A percentile compares a stretch with the other conserved stretches of the same genome.
These are phyloP conservation scores for Epichloe bromicola DNA, from an alignment of 2,329 filamentous ascomycete species.

Conservation along the genomic window DNA sequence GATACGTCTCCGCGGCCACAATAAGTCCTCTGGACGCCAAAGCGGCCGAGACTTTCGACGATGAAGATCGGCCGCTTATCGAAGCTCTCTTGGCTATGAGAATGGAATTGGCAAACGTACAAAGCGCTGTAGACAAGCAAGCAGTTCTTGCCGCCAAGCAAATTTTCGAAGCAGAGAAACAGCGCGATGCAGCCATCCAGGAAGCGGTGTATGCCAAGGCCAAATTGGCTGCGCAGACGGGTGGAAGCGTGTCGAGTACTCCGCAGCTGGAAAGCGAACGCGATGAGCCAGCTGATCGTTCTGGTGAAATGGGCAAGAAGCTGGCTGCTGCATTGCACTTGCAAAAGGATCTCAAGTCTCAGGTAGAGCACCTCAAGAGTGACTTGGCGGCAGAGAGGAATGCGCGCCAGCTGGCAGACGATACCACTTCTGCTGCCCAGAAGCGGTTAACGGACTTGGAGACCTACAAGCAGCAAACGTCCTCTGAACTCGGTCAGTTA, in stretches of 20 bases:
- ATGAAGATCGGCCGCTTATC: constrained; percentile 83
- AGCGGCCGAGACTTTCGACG: constrained; percentile 66
- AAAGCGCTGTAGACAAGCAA: constrained; percentile 80
- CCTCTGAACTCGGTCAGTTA: constrained; percentile 72
- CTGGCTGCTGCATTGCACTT: constrained; percentile 68
- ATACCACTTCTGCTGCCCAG: constrained; percentile 71
- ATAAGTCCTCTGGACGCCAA: constrained; percentile 67
- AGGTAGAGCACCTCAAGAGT: constrained; percentile 51
- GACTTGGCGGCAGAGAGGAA: constrained; percentile 74
- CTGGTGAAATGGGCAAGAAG: constrained; percentile 65
- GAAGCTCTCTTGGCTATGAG: constrained; percentile 90
- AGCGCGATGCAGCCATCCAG: constrained; percentile 84
- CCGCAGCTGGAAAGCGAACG: constrained; percentile 46
- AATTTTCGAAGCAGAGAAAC: constrained; percentile 87
- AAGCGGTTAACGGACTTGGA: constrained; percentile 76
- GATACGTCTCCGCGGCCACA: constrained; percentile 63
- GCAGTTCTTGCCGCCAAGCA: constrained; percentile 73
- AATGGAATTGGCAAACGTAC: constrained; percentile 76
- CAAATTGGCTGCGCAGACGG: constrained; percentile 66
- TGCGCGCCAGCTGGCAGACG: constrained; percentile 74
- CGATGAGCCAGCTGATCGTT: constrained; percentile 40
- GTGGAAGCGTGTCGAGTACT: constrained; percentile 48
- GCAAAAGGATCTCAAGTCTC: constrained; percentile 70
- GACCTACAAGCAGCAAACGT: constrained; percentile 67
- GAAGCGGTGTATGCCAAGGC: constrained; percentile 94